Evolutionary conservation across 371 early-diverging fungal genomes (phyloP).

Genomic region (Parasitella parasitica): DNA sequence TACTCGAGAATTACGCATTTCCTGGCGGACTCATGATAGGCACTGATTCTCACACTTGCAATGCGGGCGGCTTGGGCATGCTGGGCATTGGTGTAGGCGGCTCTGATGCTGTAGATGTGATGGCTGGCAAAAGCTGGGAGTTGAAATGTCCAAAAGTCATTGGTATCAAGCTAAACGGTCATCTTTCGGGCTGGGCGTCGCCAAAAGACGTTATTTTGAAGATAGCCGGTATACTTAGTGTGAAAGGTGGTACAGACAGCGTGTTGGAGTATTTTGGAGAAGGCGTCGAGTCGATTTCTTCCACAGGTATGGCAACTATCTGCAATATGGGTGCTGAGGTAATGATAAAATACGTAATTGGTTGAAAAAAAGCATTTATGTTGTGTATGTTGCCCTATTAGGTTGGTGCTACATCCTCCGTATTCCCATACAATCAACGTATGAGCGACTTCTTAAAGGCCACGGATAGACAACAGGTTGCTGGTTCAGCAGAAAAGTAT

Average conservation of each 20-base stretch:
- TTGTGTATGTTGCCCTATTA: too few relatives aligned
- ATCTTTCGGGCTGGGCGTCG: constrained; percentile 88
- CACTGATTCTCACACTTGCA: constrained; percentile 90
- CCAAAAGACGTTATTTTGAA: constrained; percentile 93
- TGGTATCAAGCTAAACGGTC: constrained; percentile 87
- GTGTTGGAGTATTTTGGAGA: constrained; percentile 97
- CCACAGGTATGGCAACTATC: constrained; percentile 97
- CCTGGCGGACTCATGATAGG: constrained; percentile 98
- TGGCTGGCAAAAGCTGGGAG: constrained; percentile 97
- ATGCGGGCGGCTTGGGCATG: constrained; percentile 95
- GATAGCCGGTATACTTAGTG: constrained; percentile 91
- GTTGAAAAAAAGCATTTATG: too few relatives aligned
- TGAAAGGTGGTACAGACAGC: constrained; percentile 92
- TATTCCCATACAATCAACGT: constrained; percentile 90
- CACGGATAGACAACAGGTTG: constrained; percentile 77
- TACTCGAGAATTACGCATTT: constrained; percentile 97
- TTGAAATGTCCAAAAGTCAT: constrained; percentile 92
- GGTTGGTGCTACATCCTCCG: constrained; percentile 92
- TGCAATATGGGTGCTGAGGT: constrained; percentile 97
- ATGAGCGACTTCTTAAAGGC: constrained; percentile 87
- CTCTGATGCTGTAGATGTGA: constrained; percentile 98
- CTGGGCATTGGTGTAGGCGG: constrained; percentile 97
- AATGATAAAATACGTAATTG: background rate
- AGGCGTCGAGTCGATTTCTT: constrained; percentile 87
- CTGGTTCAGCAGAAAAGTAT: constrained; percentile 67